Conservation (phyloP, 2,329 filamentous ascomycete genomes). For the Cladosporium sp. region DNA sequence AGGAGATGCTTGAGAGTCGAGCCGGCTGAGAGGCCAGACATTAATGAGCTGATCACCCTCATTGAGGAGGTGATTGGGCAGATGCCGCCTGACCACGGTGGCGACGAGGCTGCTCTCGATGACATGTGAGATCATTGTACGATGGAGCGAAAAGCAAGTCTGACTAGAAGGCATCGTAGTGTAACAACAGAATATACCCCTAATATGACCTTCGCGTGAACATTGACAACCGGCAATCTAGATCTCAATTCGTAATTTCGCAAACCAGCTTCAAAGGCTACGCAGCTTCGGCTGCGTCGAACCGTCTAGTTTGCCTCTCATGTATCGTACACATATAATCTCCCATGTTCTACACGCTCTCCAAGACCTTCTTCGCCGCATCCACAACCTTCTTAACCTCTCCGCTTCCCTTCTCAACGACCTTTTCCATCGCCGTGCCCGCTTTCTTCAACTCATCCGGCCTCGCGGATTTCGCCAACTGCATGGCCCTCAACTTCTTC, state of each 20-base stretch:
- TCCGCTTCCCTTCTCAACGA: slow-evolving; percentile 44
- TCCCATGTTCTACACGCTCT: slow-evolving; percentile 21
- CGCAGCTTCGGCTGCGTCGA: no score
- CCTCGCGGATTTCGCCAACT: slow-evolving; percentile 39
- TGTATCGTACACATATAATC: neutral
- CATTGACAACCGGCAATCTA: no score
- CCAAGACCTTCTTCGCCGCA: slow-evolving; percentile 45
- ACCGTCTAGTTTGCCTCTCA: no score
- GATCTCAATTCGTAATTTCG: neutral
- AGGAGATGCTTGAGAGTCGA: slow-evolving; percentile 82
- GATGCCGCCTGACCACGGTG: slow-evolving; percentile 55
- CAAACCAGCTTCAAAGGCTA: no score
- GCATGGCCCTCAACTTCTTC: slow-evolving; percentile 44
- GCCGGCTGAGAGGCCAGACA: slow-evolving; percentile 79
- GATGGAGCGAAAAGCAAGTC: neutral
- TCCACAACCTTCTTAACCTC: slow-evolving; percentile 49
- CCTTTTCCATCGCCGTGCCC: slow-evolving; percentile 46
- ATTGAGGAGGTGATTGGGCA: slow-evolving; percentile 67
- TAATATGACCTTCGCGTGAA: neutral
- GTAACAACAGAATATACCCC: slow-evolving; percentile 8
- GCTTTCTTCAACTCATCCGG: slow-evolving; percentile 50
- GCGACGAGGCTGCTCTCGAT: slow-evolving; percentile 17
- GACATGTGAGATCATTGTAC: slow-evolving; percentile 1
- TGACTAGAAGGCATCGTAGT: neutral
- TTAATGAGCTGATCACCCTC: slow-evolving; percentile 74